These are phyloP conservation scores for Ustilago crameri DNA, from an alignment of 1,284 basidiomycete genomes.

Conservation along the genomic window DNA sequence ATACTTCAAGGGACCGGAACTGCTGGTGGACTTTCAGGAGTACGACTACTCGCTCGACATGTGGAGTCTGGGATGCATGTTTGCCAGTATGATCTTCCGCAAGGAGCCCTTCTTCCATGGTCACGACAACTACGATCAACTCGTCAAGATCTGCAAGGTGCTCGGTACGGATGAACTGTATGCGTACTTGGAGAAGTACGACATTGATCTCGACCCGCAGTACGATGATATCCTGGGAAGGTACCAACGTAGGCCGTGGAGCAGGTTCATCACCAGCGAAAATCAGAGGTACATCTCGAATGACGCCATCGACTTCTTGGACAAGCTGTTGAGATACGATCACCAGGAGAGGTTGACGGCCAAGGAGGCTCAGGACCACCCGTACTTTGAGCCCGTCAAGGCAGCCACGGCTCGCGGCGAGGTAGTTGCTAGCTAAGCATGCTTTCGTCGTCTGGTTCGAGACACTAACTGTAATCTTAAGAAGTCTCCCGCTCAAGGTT, in stretches of 20 bases:
- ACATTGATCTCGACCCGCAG: constrained; percentile 75
- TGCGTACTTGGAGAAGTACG: constrained; percentile 72
- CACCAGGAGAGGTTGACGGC: constrained; percentile 97
- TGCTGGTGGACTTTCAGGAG: constrained; percentile 97
- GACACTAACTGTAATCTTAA: too few relatives aligned
- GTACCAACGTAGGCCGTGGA: constrained; percentile 90
- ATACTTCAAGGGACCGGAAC: constrained; percentile 97
- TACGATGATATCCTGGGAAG: constrained; percentile 67
- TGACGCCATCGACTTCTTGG: constrained; percentile 79
- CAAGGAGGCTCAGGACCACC: constrained; percentile 68
- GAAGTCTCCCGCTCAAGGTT: too few relatives aligned
- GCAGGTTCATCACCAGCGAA: constrained; percentile 72
- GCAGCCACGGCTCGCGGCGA: constrained; percentile 47
- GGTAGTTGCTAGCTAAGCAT: constrained; percentile 34
- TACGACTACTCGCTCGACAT: constrained; percentile 91
- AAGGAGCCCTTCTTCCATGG: constrained; percentile 99
- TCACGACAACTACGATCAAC: constrained; percentile 97
- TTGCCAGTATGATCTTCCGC: constrained; percentile 85
- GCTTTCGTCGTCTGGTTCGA: too few relatives aligned
- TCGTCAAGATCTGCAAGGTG: constrained; percentile 98
- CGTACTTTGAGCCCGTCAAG: constrained; percentile 64
- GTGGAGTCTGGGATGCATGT: constrained; percentile 99
- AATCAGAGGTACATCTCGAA: constrained; percentile 98
- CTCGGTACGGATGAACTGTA: constrained; percentile 95
- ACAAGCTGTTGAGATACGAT: constrained; percentile 94